Conservation (phyloP, 306 rosid species). For the Fragaria vesca region DNA sequence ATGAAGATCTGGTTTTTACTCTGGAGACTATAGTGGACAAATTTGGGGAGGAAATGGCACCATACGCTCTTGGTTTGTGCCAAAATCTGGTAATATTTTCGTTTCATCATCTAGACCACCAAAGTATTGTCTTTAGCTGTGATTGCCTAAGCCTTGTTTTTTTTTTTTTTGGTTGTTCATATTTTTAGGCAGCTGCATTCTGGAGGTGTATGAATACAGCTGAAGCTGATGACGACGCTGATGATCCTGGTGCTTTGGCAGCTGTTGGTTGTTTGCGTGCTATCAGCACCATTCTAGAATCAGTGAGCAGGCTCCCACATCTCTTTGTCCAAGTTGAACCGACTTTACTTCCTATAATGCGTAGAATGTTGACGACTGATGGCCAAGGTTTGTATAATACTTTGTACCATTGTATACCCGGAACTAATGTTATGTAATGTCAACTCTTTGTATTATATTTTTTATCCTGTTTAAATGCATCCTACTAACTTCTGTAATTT, state of each 20-base stretch:
- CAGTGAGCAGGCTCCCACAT: conserved; percentile 94
- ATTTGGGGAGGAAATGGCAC: conserved; percentile 98
- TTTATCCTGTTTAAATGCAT: neutral
- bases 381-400: conserved; percentile 68
- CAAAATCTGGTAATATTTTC: conserved; percentile 70
- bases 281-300: conserved; percentile 91
- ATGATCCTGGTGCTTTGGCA: conserved; percentile 91
- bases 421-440: neutral
- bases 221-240: conserved; percentile 85
- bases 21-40: conserved; percentile 97
- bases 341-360: conserved; percentile 88
- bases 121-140: neutral
- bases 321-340: conserved; percentile 84
- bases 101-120: neutral
- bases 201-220: conserved; percentile 97
- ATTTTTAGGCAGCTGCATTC: conserved; percentile 75
- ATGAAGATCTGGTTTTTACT: conserved; percentile 94
- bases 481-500: neutral
- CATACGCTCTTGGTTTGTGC: conserved; percentile 93
- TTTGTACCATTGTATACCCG: neutral
- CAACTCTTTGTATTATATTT: neutral
- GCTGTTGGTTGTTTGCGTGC: conserved; percentile 98
- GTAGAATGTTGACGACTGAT: conserved; percentile 83
- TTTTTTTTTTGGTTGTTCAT: no score
- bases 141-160: neutral